Evolutionary conservation across 108 stramenopile genomes (phyloP).

Genomic region (Chaetoceros tenuissimus): DNA sequence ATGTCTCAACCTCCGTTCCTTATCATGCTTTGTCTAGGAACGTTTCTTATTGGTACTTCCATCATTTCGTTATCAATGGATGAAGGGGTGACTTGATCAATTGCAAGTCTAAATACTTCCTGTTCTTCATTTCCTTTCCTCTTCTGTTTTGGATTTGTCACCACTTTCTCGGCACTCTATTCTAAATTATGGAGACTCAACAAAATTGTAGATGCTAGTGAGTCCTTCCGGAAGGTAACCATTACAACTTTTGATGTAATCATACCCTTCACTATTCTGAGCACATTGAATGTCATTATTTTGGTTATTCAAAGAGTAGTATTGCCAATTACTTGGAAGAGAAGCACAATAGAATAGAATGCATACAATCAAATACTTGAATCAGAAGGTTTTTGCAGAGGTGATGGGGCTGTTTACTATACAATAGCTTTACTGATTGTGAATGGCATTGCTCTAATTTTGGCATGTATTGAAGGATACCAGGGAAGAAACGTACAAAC

Average conservation of each 20-base stretch:
- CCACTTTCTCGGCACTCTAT: constrained; percentile 36
- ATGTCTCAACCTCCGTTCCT: constrained; percentile 47
- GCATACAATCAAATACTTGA: background rate
- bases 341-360: background rate
- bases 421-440: constrained; percentile 7
- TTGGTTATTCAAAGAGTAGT: constrained; percentile 12
- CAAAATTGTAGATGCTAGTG: constrained; percentile 16
- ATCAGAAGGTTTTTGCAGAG: background rate
- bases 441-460: constrained; percentile 14
- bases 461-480: constrained; percentile 18
- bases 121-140: constrained; percentile 32
- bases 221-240: constrained; percentile 14
- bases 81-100: constrained; percentile 15
- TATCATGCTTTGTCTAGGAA: constrained; percentile 42
- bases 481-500: constrained; percentile 20
- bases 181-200: constrained; percentile 52
- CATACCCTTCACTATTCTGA: constrained; percentile 17
- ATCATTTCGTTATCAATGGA: constrained; percentile 36
- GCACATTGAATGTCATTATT: constrained; percentile 15
- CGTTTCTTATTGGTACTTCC: constrained; percentile 40
- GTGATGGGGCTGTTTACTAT: background rate
- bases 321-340: background rate
- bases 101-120: background rate
- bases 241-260: constrained; percentile 17
- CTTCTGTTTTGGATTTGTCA: constrained; percentile 36